Percentiles rank a stretch among this genome's conserved stretches.
phyloP scores from a whole-genome alignment of 352 stramenopile species.

The Lagenidium sp. region DNA sequence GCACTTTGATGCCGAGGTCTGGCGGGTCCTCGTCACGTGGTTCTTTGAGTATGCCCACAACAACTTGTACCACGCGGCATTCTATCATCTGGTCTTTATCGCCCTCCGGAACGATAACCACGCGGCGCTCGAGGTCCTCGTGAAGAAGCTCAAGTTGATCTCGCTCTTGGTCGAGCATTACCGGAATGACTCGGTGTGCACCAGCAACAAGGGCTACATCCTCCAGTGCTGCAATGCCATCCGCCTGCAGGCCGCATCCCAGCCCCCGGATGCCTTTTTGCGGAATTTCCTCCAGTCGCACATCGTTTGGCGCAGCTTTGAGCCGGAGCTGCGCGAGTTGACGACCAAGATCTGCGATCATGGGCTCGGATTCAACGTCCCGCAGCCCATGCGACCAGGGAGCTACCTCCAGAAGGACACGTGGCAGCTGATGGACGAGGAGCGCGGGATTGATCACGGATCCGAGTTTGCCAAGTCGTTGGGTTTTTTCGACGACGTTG shows the following conservation, averaged over 20 bases:
- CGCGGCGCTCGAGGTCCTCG: constrained; percentile 60
- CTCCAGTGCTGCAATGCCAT: constrained; percentile 86
- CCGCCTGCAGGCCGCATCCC: constrained; percentile 79
- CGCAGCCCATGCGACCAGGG: constrained; percentile 43
- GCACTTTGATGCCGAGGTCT: constrained; percentile 77
- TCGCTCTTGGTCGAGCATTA: constrained; percentile 81
- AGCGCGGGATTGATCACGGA: constrained; percentile 67
- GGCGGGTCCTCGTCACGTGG: constrained; percentile 81
- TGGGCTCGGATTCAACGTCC: constrained; percentile 70
- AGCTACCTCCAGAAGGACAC: constrained; percentile 40
- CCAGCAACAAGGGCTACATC: constrained; percentile 84
- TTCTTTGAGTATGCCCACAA: constrained; percentile 91
- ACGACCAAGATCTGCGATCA: constrained; percentile 46
- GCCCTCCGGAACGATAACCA: constrained; percentile 81
- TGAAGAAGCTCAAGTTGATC: constrained; percentile 86
- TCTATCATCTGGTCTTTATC: constrained; percentile 88
- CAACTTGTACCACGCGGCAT: constrained; percentile 86
- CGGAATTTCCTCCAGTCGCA: constrained; percentile 87
- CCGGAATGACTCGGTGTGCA: constrained; percentile 35
- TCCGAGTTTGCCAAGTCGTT: constrained; percentile 74
- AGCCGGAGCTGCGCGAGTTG: constrained; percentile 46
- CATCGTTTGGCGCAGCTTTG: constrained; percentile 74
- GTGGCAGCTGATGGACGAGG: constrained; percentile 56
- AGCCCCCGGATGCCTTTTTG: constrained; percentile 83
- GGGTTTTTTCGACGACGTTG: constrained; percentile 78